Conservation (phyloP, 2,329 filamentous ascomycete genomes). For the Pyricularia grisea region DNA sequence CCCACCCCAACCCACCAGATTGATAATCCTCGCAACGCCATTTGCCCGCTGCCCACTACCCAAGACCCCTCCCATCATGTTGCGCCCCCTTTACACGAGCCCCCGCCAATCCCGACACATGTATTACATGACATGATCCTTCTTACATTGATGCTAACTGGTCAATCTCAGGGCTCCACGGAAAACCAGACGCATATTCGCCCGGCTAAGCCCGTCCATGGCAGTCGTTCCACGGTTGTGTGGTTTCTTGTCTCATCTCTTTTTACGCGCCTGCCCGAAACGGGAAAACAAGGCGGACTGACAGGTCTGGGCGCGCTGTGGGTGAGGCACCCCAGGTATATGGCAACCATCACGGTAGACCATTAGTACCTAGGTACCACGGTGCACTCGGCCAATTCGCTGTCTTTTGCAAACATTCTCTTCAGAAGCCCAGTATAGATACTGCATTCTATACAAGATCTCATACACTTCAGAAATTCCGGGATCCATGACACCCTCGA, state of each 20-base stretch:
- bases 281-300: background rate
- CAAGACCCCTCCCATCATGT: background rate
- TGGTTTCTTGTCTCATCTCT: background rate
- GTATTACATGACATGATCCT: background rate
- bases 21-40: background rate
- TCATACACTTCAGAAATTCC: background rate
- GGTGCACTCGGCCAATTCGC: background rate
- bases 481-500: background rate
- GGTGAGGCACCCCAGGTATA: background rate
- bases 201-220: background rate
- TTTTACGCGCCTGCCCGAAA: background rate
- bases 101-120: background rate
- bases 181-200: background rate
- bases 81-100: background rate
- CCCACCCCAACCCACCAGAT: background rate
- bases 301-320: background rate
- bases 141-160: background rate
- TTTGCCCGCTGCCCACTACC: background rate
- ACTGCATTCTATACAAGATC: background rate
- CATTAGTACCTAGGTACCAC: background rate
- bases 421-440: background rate
- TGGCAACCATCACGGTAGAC: background rate
- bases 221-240: background rate
- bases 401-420: background rate
- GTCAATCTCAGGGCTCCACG: background rate